Percentiles rank a stretch among this genome's conserved stretches.
These are phyloP conservation scores for Metschnikowia anglica DNA, from an alignment of 805 yeast species.

Conservation along the genomic window DNA sequence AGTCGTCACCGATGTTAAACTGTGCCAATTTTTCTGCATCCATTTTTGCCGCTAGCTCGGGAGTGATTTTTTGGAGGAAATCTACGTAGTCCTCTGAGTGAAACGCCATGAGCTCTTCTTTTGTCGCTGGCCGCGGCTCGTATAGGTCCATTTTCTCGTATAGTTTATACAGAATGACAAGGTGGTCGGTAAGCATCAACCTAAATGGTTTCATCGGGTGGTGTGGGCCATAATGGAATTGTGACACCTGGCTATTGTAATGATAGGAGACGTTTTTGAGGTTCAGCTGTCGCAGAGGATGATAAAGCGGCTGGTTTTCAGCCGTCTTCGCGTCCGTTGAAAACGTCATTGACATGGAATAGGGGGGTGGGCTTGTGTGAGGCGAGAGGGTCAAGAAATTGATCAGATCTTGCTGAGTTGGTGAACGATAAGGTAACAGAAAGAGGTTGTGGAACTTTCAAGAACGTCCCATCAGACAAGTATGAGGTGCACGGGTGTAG, in stretches of 20 bases:
- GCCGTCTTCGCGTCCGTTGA: constrained; percentile 35
- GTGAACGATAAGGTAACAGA: too few relatives aligned
- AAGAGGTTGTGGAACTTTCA: too few relatives aligned
- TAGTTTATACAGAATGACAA: constrained; percentile 79
- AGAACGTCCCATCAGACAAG: too few relatives aligned
- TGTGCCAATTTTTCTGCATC: constrained; percentile 55
- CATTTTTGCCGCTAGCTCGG: constrained; percentile 63
- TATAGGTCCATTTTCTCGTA: constrained; percentile 90
- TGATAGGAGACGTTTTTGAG: constrained; percentile 71
- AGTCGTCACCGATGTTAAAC: constrained; percentile 91
- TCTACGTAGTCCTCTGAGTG: constrained; percentile 86
- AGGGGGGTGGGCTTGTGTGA: too few relatives aligned
- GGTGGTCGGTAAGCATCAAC: constrained; percentile 88
- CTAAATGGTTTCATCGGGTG: constrained; percentile 99
- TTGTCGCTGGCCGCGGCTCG: constrained; percentile 78
- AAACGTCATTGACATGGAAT: constrained; percentile 25
- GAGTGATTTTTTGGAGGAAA: constrained; percentile 73
- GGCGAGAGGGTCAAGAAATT: too few relatives aligned
- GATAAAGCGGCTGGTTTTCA: constrained; percentile 34
- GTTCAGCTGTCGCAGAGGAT: constrained; percentile 20
- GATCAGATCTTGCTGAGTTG: too few relatives aligned
- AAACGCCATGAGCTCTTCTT: constrained; percentile 74
- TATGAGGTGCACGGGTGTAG: too few relatives aligned
- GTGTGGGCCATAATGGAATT: constrained; percentile 85
- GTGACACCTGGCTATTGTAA: constrained; percentile 74